A percentile compares a stretch with the other conserved stretches of the same genome.
Evolutionary conservation across 2,329 filamentous ascomycete species (phyloP).

Genomic region (Dothideomycetidae sp.): DNA sequence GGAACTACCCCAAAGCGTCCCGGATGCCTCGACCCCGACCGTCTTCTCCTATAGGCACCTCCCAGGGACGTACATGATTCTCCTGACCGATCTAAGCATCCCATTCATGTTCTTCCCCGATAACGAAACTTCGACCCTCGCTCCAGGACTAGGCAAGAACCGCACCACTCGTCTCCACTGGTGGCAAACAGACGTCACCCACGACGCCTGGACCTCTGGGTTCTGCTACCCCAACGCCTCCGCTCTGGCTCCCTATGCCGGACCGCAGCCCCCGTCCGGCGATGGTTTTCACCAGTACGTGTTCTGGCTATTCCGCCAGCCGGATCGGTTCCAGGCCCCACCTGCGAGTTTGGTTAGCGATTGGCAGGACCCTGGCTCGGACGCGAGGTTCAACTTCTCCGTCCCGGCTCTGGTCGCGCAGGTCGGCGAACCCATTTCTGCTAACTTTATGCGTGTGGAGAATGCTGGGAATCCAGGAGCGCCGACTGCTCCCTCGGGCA

Average conservation of each 20-base stretch:
- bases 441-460: background rate
- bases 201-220: conserved; percentile 12
- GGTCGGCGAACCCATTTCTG: background rate
- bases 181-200: conserved; percentile 17
- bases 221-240: conserved; percentile 9
- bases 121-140: conserved; percentile 1
- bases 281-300: conserved; percentile 20
- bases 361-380: background rate
- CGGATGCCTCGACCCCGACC: background rate
- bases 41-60: background rate
- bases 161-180: conserved; percentile 21
- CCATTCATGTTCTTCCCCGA: conserved; percentile 13
- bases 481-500: too few relatives aligned
- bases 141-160: conserved; percentile 15
- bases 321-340: conserved; percentile 14
- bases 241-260: conserved; percentile 16
- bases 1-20: conserved; percentile 4
- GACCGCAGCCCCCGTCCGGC: conserved; percentile 16
- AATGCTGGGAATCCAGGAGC: background rate
- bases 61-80: conserved; percentile 14
- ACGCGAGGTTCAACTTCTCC: background rate
- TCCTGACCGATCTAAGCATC: conserved; percentile 16
- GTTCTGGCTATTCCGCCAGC: conserved; percentile 21
- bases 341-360: conserved; percentile 3
- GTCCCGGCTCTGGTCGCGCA: background rate